A percentile compares a stretch with the other conserved stretches of the same genome.
These are phyloP conservation scores for Cylindricascospora bacillispora DNA, from an alignment of 1,139 yeast genomes.

Conservation along the genomic window DNA sequence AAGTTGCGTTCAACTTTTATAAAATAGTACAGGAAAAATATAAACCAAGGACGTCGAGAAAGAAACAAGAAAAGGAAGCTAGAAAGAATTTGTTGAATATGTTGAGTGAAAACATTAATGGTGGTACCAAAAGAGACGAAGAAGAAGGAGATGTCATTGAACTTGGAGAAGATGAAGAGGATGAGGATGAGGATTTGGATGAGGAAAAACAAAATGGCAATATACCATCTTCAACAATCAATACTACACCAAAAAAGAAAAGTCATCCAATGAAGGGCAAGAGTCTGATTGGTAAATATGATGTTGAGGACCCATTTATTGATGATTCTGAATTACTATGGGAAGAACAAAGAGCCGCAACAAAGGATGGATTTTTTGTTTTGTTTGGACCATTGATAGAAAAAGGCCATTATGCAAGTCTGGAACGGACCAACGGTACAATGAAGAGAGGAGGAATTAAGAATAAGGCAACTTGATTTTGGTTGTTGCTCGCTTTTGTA, in stretches of 20 bases:
- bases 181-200: conserved; percentile 22
- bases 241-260: conserved; percentile 23
- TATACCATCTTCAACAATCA: conserved; percentile 14
- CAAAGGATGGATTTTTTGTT: conserved; percentile 92
- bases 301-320: conserved; percentile 86
- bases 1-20: conserved; percentile 66
- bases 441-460: conserved; percentile 27
- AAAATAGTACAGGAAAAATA: conserved; percentile 66
- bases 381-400: conserved; percentile 88
- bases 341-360: conserved; percentile 89
- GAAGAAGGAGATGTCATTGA: conserved; percentile 44
- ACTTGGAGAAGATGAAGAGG: conserved; percentile 24
- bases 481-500: background rate
- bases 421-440: conserved; percentile 32
- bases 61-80: conserved; percentile 60
- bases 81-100: conserved; percentile 42
- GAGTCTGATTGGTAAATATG: conserved; percentile 78
- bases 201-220: conserved; percentile 26
- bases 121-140: conserved; percentile 45
- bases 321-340: conserved; percentile 87
- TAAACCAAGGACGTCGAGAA: conserved; percentile 5
- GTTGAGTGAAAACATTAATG: conserved; percentile 41
- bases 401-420: conserved; percentile 37
- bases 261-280: conserved; percentile 37
- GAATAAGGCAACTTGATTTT: conserved; percentile 6